Percentiles rank a stretch among this genome's conserved stretches.
These are phyloP conservation scores for Waltiozyma sp. DNA, from an alignment of 1,139 yeast genomes.

Conservation along the genomic window DNA sequence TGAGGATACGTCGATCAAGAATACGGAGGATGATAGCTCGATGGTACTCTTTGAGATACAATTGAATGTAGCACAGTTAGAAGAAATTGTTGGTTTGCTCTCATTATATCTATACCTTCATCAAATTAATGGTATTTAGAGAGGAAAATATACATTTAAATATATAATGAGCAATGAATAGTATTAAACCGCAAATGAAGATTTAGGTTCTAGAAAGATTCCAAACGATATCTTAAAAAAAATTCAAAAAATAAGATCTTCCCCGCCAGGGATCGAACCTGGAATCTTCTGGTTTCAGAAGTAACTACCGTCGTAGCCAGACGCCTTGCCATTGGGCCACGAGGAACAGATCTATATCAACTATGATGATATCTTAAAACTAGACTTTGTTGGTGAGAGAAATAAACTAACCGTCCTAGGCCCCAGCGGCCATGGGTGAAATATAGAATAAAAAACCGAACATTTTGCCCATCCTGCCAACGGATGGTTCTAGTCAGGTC, in stretches of 20 bases:
- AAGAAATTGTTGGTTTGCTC: neutral
- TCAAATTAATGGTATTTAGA: neutral
- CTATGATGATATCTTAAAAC: too few relatives aligned
- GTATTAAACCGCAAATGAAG: too few relatives aligned
- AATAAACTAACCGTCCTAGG: too few relatives aligned
- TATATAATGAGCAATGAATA: too few relatives aligned
- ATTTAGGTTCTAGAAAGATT: too few relatives aligned
- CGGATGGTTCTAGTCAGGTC: too few relatives aligned
- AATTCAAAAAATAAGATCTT: conserved; percentile 39
- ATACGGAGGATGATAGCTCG: neutral
- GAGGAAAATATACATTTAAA: too few relatives aligned
- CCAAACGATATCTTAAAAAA: neutral
- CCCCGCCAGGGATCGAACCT: conserved; percentile 96
- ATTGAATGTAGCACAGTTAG: neutral
- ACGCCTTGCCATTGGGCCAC: conserved; percentile 93
- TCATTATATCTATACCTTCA: neutral
- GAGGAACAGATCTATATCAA: conserved; percentile 51
- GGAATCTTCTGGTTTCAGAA: conserved; percentile 82
- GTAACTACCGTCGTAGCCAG: conserved; percentile 67
- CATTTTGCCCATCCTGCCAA: too few relatives aligned
- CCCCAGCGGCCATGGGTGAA: too few relatives aligned
- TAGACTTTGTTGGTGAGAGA: too few relatives aligned
- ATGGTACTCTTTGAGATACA: neutral
- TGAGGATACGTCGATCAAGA: neutral
- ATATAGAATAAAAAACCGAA: too few relatives aligned